These are phyloP conservation scores for Spinellus fusiger DNA, from an alignment of 192 early-diverging fungal species.

Conservation along the genomic window DNA sequence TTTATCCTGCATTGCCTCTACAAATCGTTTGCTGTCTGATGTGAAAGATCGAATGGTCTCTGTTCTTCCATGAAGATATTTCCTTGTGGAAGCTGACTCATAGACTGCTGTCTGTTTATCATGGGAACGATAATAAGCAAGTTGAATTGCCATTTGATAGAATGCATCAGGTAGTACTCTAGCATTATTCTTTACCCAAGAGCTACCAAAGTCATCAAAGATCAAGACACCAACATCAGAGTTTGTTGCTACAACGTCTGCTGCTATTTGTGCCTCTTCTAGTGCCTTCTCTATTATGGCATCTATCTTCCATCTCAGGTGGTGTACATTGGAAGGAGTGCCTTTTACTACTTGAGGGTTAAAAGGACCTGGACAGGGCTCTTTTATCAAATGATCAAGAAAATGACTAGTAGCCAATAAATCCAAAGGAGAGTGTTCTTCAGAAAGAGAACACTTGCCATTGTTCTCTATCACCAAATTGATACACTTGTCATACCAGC, in stretches of 20 bases:
- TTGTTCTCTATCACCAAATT: slow-evolving; percentile 66
- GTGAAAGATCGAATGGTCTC: slow-evolving; percentile 80
- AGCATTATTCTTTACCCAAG: slow-evolving; percentile 71
- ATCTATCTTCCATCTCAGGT: slow-evolving; percentile 7
- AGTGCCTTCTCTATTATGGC: not conserved
- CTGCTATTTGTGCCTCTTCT: slow-evolving; percentile 44
- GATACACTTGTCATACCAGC: slow-evolving; percentile 88
- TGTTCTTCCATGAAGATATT: slow-evolving; percentile 79
- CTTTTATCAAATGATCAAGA: slow-evolving; percentile 11
- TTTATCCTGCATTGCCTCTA: slow-evolving; percentile 53
- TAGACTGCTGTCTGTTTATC: slow-evolving; percentile 62
- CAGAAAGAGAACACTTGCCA: slow-evolving; percentile 56
- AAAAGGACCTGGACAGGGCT: not conserved
- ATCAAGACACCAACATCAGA: slow-evolving; percentile 58
- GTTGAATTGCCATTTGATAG: slow-evolving; percentile 82
- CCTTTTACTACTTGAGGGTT: not conserved
- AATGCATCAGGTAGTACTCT: slow-evolving; percentile 73
- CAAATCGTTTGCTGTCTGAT: slow-evolving; percentile 61
- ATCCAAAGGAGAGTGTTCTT: slow-evolving; percentile 42
- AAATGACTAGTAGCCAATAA: slow-evolving; percentile 21
- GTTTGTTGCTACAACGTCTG: slow-evolving; percentile 45
- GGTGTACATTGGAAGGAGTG: not conserved
- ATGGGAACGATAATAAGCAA: slow-evolving; percentile 76
- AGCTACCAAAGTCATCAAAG: slow-evolving; percentile 65
- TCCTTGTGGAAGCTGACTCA: slow-evolving; percentile 78